These are phyloP conservation scores for Cornus suecica DNA, from an alignment of 148 eudicot genomes.

Conservation along the genomic window DNA sequence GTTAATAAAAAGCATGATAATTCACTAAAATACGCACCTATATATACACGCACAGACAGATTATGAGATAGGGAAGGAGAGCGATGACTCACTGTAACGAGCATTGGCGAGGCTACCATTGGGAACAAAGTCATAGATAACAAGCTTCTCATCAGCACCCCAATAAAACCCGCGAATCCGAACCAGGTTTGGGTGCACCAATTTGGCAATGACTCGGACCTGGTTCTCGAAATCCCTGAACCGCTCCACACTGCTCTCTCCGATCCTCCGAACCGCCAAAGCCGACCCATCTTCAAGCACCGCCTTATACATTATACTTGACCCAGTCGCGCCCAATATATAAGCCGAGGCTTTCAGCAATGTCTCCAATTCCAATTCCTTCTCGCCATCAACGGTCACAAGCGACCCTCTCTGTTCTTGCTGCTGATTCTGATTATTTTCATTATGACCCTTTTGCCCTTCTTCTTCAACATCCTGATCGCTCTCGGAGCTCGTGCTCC, in stretches of 20 bases:
- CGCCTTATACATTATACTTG: conserved; percentile 88
- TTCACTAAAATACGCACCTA: background rate
- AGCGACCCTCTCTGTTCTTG: conserved; percentile 42
- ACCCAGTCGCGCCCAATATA: conserved; percentile 80
- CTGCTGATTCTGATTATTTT: background rate
- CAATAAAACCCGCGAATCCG: conserved; percentile 86
- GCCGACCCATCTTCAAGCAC: conserved; percentile 78
- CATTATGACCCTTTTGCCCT: conserved; percentile 3
- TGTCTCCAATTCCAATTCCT: conserved; percentile 72
- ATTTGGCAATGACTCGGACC: conserved; percentile 64
- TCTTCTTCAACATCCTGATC: conserved; percentile 25
- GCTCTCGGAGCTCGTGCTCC: conserved; percentile 23
- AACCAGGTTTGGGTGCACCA: conserved; percentile 80
- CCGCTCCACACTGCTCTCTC: conserved; percentile 59
- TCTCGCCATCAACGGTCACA: conserved; percentile 80
- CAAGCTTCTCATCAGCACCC: conserved; percentile 84
- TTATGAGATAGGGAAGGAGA: background rate
- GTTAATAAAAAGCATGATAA: background rate
- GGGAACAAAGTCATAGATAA: conserved; percentile 81
- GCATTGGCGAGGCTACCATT: conserved; percentile 91
- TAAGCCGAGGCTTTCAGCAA: conserved; percentile 88
- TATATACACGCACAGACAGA: too few species aligned
- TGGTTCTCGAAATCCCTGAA: conserved; percentile 77
- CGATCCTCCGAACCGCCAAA: conserved; percentile 77
- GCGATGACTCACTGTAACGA: conserved; percentile 64